A percentile compares a stretch with the other conserved stretches of the same genome.
Conservation (phyloP, 2,329 filamentous ascomycete species). For the Myriosclerotinia scirpicola region DNA sequence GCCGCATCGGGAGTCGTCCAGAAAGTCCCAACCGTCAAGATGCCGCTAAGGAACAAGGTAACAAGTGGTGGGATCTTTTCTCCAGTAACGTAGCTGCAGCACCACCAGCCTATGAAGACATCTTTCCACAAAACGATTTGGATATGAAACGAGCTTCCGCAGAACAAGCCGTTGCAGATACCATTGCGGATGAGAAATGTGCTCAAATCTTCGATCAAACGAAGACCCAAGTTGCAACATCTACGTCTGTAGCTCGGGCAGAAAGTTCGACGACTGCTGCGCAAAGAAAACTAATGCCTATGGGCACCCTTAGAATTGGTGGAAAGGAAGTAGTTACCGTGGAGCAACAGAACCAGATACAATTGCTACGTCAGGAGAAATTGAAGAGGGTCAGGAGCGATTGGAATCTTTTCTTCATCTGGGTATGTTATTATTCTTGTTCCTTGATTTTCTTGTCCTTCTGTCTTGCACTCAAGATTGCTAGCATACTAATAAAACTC, state of each 20-base stretch:
- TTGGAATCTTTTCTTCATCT: constrained; percentile 66
- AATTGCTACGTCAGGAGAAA: constrained; percentile 60
- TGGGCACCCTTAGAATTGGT: constrained; percentile 57
- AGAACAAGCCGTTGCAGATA: constrained; percentile 57
- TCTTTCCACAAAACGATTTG: constrained; percentile 60
- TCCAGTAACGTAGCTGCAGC: constrained; percentile 53
- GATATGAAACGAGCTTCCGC: constrained; percentile 61
- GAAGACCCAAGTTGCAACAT: constrained; percentile 11
- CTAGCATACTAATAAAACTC: constrained; percentile 7
- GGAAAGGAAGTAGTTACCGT: constrained; percentile 63
- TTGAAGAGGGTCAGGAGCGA: constrained; percentile 64
- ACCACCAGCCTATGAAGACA: constrained; percentile 76
- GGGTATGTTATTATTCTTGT: constrained; percentile 50
- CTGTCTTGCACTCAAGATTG: neutral
- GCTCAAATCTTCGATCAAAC: constrained; percentile 52
- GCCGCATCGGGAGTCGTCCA: constrained; percentile 63
- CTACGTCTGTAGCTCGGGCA: constrained; percentile 27
- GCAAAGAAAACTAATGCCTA: constrained; percentile 40
- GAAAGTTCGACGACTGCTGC: constrained; percentile 43
- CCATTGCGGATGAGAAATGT: constrained; percentile 59
- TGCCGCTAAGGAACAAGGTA: constrained; percentile 49
- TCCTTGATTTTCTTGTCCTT: neutral
- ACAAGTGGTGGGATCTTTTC: constrained; percentile 68
- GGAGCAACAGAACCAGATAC: constrained; percentile 64
- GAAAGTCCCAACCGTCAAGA: constrained; percentile 28